Evolutionary conservation across 768 basidiomycete species (phyloP).

Genomic region (Hemileccinum impolitum): DNA sequence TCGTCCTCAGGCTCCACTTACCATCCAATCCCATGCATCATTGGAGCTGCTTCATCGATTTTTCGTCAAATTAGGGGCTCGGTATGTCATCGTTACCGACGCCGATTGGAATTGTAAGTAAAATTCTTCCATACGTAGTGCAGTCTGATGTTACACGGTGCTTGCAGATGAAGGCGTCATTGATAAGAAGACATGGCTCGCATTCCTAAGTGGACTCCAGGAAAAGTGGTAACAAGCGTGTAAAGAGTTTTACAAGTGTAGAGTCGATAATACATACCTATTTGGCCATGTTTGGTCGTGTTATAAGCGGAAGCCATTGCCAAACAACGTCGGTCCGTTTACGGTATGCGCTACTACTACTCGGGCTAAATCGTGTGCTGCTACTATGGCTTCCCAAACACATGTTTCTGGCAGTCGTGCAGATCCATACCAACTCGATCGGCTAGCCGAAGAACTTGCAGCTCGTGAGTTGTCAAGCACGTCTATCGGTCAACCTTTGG

Average conservation of each 20-base stretch:
- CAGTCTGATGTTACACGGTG: neutral
- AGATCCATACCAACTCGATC: constrained; percentile 67
- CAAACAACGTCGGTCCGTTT: constrained; percentile 13
- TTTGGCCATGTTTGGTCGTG: constrained; percentile 17
- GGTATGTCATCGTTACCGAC: constrained; percentile 85
- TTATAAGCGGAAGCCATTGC: constrained; percentile 25
- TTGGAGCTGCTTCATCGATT: constrained; percentile 91
- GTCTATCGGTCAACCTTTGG: constrained; percentile 5
- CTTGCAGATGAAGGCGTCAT: constrained; percentile 80
- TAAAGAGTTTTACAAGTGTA: too few relatives aligned
- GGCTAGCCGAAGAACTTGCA: constrained; percentile 70
- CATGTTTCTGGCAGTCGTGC: constrained; percentile 11
- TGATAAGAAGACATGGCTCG: constrained; percentile 93
- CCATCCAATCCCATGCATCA: constrained; percentile 78
- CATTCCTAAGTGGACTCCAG: constrained; percentile 75
- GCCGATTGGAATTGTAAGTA: constrained; percentile 74
- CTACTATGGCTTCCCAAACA: constrained; percentile 16
- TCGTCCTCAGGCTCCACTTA: constrained; percentile 71
- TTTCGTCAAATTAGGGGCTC: constrained; percentile 90
- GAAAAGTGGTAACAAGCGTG: constrained; percentile 39
- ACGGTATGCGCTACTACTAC: neutral
- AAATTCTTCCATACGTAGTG: constrained; percentile 4
- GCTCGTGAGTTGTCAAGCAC: constrained; percentile 43
- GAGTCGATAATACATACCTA: neutral
- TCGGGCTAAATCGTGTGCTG: neutral